phyloP scores from a whole-genome alignment of 805 yeast genomes.

The Wilhelminamyces savonicus region DNA sequence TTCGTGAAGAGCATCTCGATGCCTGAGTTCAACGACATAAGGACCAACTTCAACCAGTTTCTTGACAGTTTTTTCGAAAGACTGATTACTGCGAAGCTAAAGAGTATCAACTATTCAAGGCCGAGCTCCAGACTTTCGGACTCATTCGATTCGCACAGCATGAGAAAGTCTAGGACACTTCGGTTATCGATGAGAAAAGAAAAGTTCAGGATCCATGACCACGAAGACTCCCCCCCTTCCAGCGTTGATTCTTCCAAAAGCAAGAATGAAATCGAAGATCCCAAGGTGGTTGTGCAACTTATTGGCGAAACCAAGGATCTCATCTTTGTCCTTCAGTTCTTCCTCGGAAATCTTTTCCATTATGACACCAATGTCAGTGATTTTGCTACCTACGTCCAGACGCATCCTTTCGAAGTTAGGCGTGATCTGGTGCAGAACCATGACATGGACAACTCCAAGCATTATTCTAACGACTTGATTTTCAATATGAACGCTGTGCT shows the following conservation, averaged over 20 bases:
- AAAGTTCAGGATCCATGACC: conserved; percentile 14
- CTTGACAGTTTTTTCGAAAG: conserved; percentile 23
- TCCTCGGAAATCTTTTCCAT: conserved; percentile 37
- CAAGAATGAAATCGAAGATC: conserved; percentile 24
- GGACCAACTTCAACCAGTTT: conserved; percentile 31
- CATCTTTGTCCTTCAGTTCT: conserved; percentile 31
- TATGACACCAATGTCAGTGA: conserved; percentile 24
- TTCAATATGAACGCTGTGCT: conserved; percentile 43
- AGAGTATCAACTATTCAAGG: conserved; percentile 10
- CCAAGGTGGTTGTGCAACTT: conserved; percentile 25
- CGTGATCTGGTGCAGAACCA: conserved; percentile 19
- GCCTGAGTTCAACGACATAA: conserved; percentile 41
- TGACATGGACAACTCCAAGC: conserved; percentile 32
- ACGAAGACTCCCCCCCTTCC: too few species aligned
- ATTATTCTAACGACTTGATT: conserved; percentile 41
- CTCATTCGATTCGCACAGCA: conserved; percentile 6
- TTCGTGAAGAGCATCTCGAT: conserved; percentile 54
- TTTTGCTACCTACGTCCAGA: conserved; percentile 22
- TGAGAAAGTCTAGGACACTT: conserved; percentile 24
- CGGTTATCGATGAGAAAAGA: conserved; percentile 24
- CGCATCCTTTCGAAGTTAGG: conserved; percentile 24
- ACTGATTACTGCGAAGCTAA: conserved; percentile 15
- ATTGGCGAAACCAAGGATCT: conserved; percentile 30
- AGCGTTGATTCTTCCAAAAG: too few species aligned
- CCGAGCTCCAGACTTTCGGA: conserved; percentile 5